Conservation (phyloP, 306 rosid genomes). For the Acmispon strigosus region DNA sequence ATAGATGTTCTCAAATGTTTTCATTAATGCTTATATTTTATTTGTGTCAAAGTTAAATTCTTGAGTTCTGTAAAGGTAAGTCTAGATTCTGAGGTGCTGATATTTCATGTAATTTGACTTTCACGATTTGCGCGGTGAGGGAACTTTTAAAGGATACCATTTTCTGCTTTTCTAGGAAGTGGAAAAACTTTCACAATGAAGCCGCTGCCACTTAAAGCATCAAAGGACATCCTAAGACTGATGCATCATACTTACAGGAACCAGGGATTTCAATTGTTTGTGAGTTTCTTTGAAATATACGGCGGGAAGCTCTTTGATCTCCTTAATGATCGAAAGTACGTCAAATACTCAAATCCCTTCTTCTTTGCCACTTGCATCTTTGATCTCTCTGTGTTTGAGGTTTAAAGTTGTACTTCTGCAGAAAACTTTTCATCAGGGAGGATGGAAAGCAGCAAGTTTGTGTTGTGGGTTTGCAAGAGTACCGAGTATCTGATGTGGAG, state of each 20-base stretch:
- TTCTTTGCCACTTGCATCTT: not conserved
- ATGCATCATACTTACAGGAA: slow-evolving; percentile 94
- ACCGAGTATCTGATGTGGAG: slow-evolving; percentile 88
- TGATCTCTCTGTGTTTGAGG: slow-evolving; percentile 14
- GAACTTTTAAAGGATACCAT: slow-evolving; percentile 2
- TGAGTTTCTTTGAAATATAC: slow-evolving; percentile 98
- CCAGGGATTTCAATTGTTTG: slow-evolving; percentile 86
- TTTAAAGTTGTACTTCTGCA: slow-evolving; percentile 30
- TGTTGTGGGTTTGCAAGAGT: slow-evolving; percentile 97
- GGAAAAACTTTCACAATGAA: slow-evolving; percentile 97
- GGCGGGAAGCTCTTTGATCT: slow-evolving; percentile 98
- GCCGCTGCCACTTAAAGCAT: slow-evolving; percentile 93
- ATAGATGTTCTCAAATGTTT: not conserved
- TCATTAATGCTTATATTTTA: not conserved
- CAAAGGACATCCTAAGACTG: slow-evolving; percentile 88
- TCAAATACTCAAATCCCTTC: slow-evolving; percentile 15
- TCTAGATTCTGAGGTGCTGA: not conserved
- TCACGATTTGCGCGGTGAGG: not conserved
- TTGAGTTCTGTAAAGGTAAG: not conserved
- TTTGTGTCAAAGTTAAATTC: not conserved
- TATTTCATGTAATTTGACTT: not conserved
- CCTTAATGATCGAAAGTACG: slow-evolving; percentile 91
- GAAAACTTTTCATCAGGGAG: slow-evolving; percentile 99
- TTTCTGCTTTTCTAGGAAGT: slow-evolving; percentile 58
- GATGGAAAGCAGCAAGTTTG: slow-evolving; percentile 98